phyloP scores from a whole-genome alignment of 768 basidiomycete species.

The Boletus rufocinnamomeus region DNA sequence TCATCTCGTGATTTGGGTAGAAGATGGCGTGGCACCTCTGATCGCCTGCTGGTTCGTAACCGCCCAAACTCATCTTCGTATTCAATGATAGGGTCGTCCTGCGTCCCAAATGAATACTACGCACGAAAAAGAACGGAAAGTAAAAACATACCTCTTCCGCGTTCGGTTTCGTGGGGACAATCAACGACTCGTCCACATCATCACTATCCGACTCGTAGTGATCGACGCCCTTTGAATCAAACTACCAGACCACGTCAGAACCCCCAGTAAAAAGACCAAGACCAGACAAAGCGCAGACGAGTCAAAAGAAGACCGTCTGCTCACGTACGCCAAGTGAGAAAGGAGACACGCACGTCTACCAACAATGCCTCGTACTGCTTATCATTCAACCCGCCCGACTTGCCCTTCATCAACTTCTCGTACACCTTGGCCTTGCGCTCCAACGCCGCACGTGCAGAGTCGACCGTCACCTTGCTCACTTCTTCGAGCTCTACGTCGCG shows the following conservation, averaged over 20 bases:
- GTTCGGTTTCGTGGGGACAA: constrained; percentile 49
- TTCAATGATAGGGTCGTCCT: constrained; percentile 81
- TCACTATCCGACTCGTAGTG: constrained; percentile 69
- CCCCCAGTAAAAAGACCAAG: background rate
- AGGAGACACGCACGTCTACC: constrained; percentile 64
- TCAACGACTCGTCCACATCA: constrained; percentile 77
- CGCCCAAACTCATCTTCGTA: constrained; percentile 89
- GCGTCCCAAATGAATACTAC: constrained; percentile 2
- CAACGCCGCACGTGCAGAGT: constrained; percentile 67
- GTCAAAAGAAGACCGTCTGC: background rate
- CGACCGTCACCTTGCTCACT: constrained; percentile 67
- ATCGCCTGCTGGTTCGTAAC: constrained; percentile 63
- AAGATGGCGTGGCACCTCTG: constrained; percentile 75
- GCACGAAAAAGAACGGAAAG: background rate
- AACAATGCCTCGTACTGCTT: constrained; percentile 70
- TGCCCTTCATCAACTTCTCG: constrained; percentile 74
- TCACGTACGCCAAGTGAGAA: background rate
- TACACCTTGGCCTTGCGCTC: constrained; percentile 82
- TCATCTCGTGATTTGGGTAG: constrained; percentile 47
- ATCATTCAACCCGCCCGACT: constrained; percentile 75
- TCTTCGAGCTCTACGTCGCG: constrained; percentile 74
- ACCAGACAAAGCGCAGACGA: background rate
- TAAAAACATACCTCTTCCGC: constrained; percentile 39
- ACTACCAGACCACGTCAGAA: constrained; percentile 42
- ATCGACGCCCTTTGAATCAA: constrained; percentile 59